phyloP scores from a whole-genome alignment of 2,329 filamentous ascomycete species.

The Talaromyces sp. region DNA sequence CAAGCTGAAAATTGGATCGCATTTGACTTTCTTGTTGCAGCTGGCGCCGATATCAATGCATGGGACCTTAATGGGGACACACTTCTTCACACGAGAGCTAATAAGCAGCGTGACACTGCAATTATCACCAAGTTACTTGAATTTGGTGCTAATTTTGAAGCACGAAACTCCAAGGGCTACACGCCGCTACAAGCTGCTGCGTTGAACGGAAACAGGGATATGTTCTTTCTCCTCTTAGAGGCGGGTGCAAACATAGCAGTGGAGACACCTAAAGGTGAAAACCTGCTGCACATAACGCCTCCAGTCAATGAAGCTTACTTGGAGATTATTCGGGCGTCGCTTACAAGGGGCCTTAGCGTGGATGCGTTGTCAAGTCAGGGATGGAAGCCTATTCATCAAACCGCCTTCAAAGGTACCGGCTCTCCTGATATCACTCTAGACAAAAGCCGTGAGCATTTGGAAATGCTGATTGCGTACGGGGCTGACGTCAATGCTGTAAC shows the following conservation, averaged over 20 bases:
- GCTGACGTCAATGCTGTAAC: conserved; percentile 25
- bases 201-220: conserved; percentile 25
- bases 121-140: conserved; percentile 26
- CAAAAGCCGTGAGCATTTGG: conserved; percentile 25
- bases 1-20: conserved; percentile 26
- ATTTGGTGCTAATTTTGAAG: conserved; percentile 30
- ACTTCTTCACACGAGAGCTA: conserved; percentile 29
- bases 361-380: conserved; percentile 22
- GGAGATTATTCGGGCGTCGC: conserved; percentile 25
- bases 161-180: conserved; percentile 27
- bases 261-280: conserved; percentile 29
- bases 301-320: conserved; percentile 25
- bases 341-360: conserved; percentile 21
- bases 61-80: conserved; percentile 30
- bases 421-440: conserved; percentile 22
- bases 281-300: conserved; percentile 30
- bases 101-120: conserved; percentile 14
- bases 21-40: conserved; percentile 30
- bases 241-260: conserved; percentile 25
- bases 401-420: conserved; percentile 22
- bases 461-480: conserved; percentile 23
- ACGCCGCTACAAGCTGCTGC: conserved; percentile 32
- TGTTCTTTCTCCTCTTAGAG: conserved; percentile 25
- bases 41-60: conserved; percentile 31
- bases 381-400: conserved; percentile 29